Base-by-base conservation (phyloP, 805 yeast genomes). In the Scheffersomyces ergatensis region DNA sequence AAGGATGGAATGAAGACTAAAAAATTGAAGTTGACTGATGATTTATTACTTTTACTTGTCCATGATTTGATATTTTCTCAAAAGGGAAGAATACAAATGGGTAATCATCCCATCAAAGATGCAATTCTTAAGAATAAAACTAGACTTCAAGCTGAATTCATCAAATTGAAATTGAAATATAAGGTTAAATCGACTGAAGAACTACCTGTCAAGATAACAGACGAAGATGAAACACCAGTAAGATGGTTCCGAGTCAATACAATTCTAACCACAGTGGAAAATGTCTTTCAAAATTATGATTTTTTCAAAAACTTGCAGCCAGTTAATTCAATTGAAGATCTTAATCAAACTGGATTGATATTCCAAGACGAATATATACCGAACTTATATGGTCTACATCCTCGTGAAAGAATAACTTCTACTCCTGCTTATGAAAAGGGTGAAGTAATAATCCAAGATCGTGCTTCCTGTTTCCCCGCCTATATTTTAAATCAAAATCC, bases 391-490 rank as follows among this genome's bases (percentile, higher is more conserved):
- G 98, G 97, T 5, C 73, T 92, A 4, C 84, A 84, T 48, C 95
- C 96, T 8, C 68, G 74, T 30, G 92, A 84, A 40, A 77, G 78
- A 44, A 62, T 93, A 15, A 82, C 89, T 17, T 61, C 77, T 2
- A 75, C 84, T n/a, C 76, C 76, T 20, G 77, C 85, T 1, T 93
- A 93, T 60, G 67, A 77, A 39, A 65, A 69, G 11, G 99, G 99
- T 0, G 74, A 82, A 39, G 68, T 92, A 13, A 90, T 93, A 40
- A 87, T 93, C 45, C 99, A 93, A 63, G 99, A 93, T 58, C 71
- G 99, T 38, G 97, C 98, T 0, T 89, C 97, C 1, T 93, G 99
- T 60, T 89, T 93, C 57, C 99, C 99, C 0, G 97, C 95, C 0
- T 80, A 79, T 45, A 89, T 93, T 20, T 63, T 93, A 36, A 71